Base-by-base conservation (phyloP, 441 rosid species). In the Brassica hybrid region DNA sequence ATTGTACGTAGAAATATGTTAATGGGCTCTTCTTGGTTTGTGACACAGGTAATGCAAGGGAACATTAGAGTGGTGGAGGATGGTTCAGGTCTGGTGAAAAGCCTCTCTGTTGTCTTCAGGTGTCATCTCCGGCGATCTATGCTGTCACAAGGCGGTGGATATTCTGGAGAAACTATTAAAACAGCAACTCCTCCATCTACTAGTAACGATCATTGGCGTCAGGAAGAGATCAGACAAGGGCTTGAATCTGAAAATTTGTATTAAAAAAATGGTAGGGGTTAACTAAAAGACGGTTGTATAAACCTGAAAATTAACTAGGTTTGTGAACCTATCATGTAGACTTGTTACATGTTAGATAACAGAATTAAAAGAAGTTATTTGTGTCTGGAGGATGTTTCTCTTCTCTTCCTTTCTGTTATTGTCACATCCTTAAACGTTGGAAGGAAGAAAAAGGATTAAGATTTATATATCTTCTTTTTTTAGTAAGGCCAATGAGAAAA, bases 11-110 rank as follows among this genome's bases (percentile, higher is more conserved):
- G 7, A 13, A 17, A 69, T 19, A 21, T 27, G 52, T 58, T 65
- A 57, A 16, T 65, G 76, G 60, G 25, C 3, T 41, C 19, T 6
- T 3, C 58, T 41, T 63, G 27, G 52, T 78, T 2, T 50, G 78
- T 27, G 65, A 81, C 88, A 82, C 88, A 95, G 98, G 45, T 87
- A 75, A 91, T 90, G 96, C 92, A 90, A 52, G 97, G 91, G 68
- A 88, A 87, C 77, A 85, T 93, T 50, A 82, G 88, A 92, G 87
- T 85, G 14, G 82, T 85, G 7, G 89, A 88, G 3, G 85, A 85
- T 41, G 71, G 86, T 76, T 80, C 69, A 48, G 93, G 98, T 32
- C 76, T 84, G 48, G 84, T 87, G 61, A 87, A 88, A 85, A 84
- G 94, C 83, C 86, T 90, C 85, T 86, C 90, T 38, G 85, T 91